Evolutionary conservation across 805 yeast species (phyloP), one percentile per base, ranked within the genome.

Genomic region (Candida xiaguanensis): DNA sequence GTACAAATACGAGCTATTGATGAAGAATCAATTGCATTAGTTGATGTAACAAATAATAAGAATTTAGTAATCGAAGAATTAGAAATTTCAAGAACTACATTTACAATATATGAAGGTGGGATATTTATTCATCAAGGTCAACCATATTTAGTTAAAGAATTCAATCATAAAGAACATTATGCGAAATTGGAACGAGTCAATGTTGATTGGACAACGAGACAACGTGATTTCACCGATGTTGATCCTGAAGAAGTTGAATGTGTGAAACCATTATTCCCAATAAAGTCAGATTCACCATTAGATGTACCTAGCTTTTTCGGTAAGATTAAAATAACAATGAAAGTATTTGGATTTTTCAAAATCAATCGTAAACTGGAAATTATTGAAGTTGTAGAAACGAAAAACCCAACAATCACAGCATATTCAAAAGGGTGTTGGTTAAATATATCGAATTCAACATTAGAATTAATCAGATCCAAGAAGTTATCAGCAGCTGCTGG

Each of bases 341-440:
- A 77, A 3, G 98, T 93, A 0, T 93, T 90, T 70, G 99, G 99
- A 1, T 93, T 80, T 53, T 93, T 89, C 71, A 93, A 93, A 57
- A 68, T 89, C 39, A 91, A 88, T 53, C 74, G 81, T 42, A 70
- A 77, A 25, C 78, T 80, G 17, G 80, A 85, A 46, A 85, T 93
- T n/a, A 65, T 93, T 25, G 99, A 93, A 61, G 90, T 95, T 0
- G 90, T 90, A 9, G 97, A 91, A 51, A 95, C 95, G 0, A 78
- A 83, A 39, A 84, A 87, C 50, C 96, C 97, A 0, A 96, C 97
- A 0, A 77, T 84, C 2, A 59, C 70, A 3, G 68, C 78, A 28
- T 58, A 68, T 25, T 79, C 95, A 0, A 82, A 84, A 45, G 99
- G 99, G 0, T 70, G 91, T 25, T 93, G 98, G 98, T 74, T 93